Evolutionary conservation across 371 early-diverging fungal genomes (phyloP), one percentile per base, ranked within the genome.

Genomic region (Circinella umbellata): DNA sequence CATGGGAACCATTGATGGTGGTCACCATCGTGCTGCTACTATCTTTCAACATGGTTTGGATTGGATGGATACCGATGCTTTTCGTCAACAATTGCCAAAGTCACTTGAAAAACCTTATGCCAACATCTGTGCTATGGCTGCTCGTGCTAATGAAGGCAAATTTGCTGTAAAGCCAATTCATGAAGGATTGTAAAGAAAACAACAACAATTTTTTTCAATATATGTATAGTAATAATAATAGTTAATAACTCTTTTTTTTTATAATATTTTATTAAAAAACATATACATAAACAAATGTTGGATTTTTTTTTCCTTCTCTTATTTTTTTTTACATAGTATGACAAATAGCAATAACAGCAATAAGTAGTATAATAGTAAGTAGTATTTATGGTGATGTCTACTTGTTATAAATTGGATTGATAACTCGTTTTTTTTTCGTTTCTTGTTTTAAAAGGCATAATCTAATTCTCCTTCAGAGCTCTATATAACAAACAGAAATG

Each of bases 31-130:
- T 49, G 87, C 86, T 42, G 68, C 73, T n/a, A 78, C 75, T 34
- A 84, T 87, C 35, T 77, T 87, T 69, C 87, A 87, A 59, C 87
- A 87, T 65, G 87, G 84, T 10, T 69, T 87, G 42, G 83, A 75
- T 3, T 87, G 86, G 86, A 85, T 85, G 85, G 61, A 74, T 3
- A 71, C 78, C 0, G 77, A 78, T 34, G 68, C 72, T 3, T 87
- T 85, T 71, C 68, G 70, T 18, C 61, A 69, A 35, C 78, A 80
- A 7, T 73, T 87, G 0, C 82, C 84, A 37, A 67, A 62, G 14
- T 79, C 83, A 13, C 67, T 85, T 35, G 46, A 67, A n/a, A 73
- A 71, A 37, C 79, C 84, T 36, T 80, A 78, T 63, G 72, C 71
- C 8, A 87, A 87, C 61, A 61, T 81, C 34, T 61, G 77, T 53